These are phyloP conservation scores for Calonectria pauciramosa DNA, from an alignment of 2,329 filamentous ascomycete genomes.

Conservation along the genomic window DNA sequence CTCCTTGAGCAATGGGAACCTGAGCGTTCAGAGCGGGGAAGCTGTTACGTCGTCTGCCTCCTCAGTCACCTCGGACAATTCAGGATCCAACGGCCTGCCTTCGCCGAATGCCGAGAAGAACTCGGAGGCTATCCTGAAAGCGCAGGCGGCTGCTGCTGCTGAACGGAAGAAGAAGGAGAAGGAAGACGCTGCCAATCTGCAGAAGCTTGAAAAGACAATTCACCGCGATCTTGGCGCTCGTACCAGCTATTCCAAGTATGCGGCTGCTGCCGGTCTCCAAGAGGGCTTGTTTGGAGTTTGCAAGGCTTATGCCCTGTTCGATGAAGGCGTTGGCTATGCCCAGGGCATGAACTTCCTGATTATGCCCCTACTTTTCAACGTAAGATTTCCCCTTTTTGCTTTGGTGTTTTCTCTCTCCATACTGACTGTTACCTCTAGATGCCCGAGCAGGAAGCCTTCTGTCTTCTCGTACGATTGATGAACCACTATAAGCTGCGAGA, in stretches of 20 bases:
- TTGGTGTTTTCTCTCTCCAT: not conserved
- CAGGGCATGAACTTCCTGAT: conserved; percentile 99
- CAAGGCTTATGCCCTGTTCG: conserved; percentile 96
- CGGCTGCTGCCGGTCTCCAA: conserved; percentile 90
- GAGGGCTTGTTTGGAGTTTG: conserved; percentile 95
- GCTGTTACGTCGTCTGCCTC: conserved; percentile 83
- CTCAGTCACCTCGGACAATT: conserved; percentile 84
- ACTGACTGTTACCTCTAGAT: conserved; percentile 67
- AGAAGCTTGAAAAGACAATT: conserved; percentile 92
- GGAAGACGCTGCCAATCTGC: conserved; percentile 79
- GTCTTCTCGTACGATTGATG: conserved; percentile 93
- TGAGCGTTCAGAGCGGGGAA: conserved; percentile 72
- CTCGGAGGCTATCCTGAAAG: conserved; percentile 74
- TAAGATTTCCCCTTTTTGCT: conserved; percentile 57
- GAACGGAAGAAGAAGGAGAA: conserved; percentile 85
- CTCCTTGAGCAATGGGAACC: conserved; percentile 66
- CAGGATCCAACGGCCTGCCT: conserved; percentile 69
- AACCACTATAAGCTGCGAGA: conserved; percentile 95
- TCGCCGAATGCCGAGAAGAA: conserved; percentile 73
- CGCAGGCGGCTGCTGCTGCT: conserved; percentile 72
- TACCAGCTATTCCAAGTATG: conserved; percentile 97
- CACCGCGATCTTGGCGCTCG: conserved; percentile 90
- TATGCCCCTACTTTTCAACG: conserved; percentile 96
- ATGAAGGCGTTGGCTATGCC: conserved; percentile 94
- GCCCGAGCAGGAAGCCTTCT: conserved; percentile 97